Evolutionary conservation across 805 yeast genomes (phyloP).

Genomic region (Wickerhamiella dianesei): DNA sequence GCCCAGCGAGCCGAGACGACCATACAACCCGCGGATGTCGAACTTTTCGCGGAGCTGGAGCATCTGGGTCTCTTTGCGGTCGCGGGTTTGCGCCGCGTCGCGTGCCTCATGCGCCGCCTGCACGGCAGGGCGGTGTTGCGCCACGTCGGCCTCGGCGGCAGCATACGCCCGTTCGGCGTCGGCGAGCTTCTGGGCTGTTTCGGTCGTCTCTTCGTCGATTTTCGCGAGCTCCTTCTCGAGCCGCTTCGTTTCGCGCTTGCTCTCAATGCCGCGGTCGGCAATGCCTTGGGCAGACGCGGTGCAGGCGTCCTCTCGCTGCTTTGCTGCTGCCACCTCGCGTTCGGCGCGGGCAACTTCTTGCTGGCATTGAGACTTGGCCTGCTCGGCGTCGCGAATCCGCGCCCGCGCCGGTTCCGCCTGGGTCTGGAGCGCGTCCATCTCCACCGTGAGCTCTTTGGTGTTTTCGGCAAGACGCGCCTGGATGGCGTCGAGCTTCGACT

Average conservation of each 20-base stretch:
- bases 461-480: conserved; percentile 56
- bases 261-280: conserved; percentile 5
- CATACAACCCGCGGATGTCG: conserved; percentile 71
- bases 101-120: conserved; percentile 44
- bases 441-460: conserved; percentile 51
- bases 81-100: conserved; percentile 49
- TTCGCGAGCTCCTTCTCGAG: conserved; percentile 30
- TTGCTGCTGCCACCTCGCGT: conserved; percentile 49
- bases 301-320: conserved; percentile 33
- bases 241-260: conserved; percentile 27
- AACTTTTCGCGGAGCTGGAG: conserved; percentile 63
- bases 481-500: conserved; percentile 43
- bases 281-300: conserved; percentile 32
- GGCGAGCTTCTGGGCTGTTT: conserved; percentile 23
- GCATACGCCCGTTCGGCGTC: background rate
- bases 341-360: conserved; percentile 51
- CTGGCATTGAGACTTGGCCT: conserved; percentile 40
- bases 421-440: conserved; percentile 49
- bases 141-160: background rate
- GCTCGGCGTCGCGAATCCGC: conserved; percentile 34
- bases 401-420: conserved; percentile 75
- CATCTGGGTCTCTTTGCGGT: conserved; percentile 57
- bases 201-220: conserved; percentile 37
- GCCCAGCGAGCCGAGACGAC: conserved; percentile 88
- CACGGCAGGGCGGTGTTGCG: conserved; percentile 38